A percentile compares a stretch with the other conserved stretches of the same genome.
Conservation (phyloP, 805 yeast genomes). For the Ogataea pini region DNA sequence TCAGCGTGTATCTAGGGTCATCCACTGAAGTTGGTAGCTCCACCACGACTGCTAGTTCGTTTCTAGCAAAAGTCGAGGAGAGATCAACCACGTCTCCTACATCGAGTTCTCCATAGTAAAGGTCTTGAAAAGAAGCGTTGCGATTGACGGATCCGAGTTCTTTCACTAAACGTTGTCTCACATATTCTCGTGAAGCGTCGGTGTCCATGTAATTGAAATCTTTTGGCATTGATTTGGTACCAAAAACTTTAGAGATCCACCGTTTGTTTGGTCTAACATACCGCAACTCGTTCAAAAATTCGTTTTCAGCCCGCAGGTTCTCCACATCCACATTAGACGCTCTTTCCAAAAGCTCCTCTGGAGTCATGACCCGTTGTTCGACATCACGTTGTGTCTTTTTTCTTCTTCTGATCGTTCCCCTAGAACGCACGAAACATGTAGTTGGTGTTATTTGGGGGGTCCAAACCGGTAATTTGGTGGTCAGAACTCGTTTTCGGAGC, state of each 20-base stretch:
- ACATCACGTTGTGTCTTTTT: conserved; percentile 6
- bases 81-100: conserved; percentile 69
- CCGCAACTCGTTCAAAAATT: conserved; percentile 25
- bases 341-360: conserved; percentile 32
- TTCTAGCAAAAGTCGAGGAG: conserved; percentile 40
- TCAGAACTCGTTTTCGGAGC: neutral
- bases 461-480: neutral
- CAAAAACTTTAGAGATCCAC: conserved; percentile 29
- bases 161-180: conserved; percentile 7
- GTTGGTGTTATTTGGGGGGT: neutral
- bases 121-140: conserved; percentile 19
- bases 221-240: conserved; percentile 11
- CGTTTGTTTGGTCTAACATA: conserved; percentile 32
- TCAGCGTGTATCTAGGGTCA: conserved; percentile 58
- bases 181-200: conserved; percentile 5
- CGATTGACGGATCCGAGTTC: conserved; percentile 7
- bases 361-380: conserved; percentile 28
- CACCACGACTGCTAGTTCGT: conserved; percentile 54
- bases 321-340: conserved; percentile 33
- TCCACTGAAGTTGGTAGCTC: conserved; percentile 49
- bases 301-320: conserved; percentile 24
- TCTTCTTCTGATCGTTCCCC: neutral
- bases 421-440: neutral
- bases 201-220: conserved; percentile 23
- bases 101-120: conserved; percentile 34